Evolutionary conservation across 768 basidiomycete genomes (phyloP), one percentile per base, ranked within the genome.

Genomic region (Tricholoma furcatifolium): DNA sequence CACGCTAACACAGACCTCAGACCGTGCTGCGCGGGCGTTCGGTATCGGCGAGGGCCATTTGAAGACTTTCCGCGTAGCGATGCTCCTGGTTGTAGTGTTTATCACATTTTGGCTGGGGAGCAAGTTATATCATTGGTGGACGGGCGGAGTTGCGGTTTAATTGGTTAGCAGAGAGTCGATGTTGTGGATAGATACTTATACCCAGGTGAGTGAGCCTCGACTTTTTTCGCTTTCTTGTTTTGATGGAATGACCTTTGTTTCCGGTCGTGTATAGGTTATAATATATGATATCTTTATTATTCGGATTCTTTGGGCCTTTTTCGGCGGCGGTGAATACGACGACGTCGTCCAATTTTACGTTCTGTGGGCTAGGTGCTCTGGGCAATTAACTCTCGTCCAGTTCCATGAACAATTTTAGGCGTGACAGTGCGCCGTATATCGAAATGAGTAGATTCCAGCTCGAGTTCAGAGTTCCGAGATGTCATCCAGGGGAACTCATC

Each of bases 1-100:
- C 18, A 77, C 82, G 1, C 73, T 93, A 17, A 70, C 81, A 1
- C 82, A 87, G 54, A 84, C 90, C 0, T 84, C 87, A 6, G 78
- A 81, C 51, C 80, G 86, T 50, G 87, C 85, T 11, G 81, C 79
- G 14, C 82, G 87, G 51, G 88, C 86, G 1, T 91, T 91, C 59
- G 90, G 90, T 17, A 75, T 86, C 44, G 80, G 81, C 5, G 70
- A 80, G 27, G 84, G 87, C 1, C 79, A 85, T 11, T 71, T 88
- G 38, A 86, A 83, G 66, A 83, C 85, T 38, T 86, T 81, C 72
- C 76, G 87, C 27, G 79, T 89, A 39, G 87, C 85, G 11, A 67
- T 82, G 51, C 77, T 83, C 42, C 73, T 86, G 30, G 80, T 86
- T 12, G 73, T 66, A 0, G 66, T 75, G 2, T 79, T 89, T 59